Evolutionary conservation across 75 land plant species (phyloP).

Genomic region (Selaginella moellendorffii): DNA sequence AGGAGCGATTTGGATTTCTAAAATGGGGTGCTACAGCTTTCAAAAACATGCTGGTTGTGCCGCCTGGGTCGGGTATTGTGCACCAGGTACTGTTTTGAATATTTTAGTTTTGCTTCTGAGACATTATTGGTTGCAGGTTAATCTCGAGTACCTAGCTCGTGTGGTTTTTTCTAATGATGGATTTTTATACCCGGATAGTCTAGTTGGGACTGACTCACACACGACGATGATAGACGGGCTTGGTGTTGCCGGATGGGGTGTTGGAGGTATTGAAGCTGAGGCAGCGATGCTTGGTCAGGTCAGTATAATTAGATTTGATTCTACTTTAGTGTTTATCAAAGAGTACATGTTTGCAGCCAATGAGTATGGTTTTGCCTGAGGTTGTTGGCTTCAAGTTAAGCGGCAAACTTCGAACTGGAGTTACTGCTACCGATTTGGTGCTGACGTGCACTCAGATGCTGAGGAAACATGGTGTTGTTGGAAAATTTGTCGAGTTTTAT

Average conservation of each 20-base stretch:
- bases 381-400: conserved; percentile 3
- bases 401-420: conserved; percentile 1
- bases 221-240: conserved; percentile 8
- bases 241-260: conserved; percentile 7
- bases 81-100: conserved; percentile 63
- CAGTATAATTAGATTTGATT: neutral
- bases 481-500: conserved; percentile 11
- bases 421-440: conserved; percentile 4
- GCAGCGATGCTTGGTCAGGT: conserved; percentile 8
- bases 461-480: conserved; percentile 10
- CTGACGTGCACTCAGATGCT: conserved; percentile 1
- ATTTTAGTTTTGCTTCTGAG: no score
- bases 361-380: conserved; percentile 7
- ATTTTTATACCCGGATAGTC: conserved; percentile 2
- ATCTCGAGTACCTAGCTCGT: conserved; percentile 6
- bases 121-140: conserved; percentile 5
- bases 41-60: conserved; percentile 65
- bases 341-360: neutral
- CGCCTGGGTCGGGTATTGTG: conserved; percentile 89
- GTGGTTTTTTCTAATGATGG: conserved; percentile 1
- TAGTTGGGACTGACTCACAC: conserved; percentile 9
- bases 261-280: conserved; percentile 2
- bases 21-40: conserved; percentile 10
- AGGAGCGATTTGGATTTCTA: conserved; percentile 4
- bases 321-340: neutral